A percentile compares a stretch with the other conserved stretches of the same genome.
These are phyloP conservation scores for Talaromyces rugulosus DNA, from an alignment of 2,329 filamentous ascomycete genomes.

Conservation along the genomic window DNA sequence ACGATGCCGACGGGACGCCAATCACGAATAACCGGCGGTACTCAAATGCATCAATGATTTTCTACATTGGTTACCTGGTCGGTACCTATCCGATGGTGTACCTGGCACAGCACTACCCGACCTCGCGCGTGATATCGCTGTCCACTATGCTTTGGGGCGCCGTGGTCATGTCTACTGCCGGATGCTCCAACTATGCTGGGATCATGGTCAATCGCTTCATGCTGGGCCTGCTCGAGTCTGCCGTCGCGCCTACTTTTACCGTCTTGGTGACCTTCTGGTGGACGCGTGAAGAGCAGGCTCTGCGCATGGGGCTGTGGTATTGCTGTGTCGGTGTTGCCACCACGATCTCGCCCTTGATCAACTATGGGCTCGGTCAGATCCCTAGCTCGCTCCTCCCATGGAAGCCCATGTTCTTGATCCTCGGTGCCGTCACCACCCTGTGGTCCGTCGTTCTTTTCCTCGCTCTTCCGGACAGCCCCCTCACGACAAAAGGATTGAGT, in stretches of 20 bases:
- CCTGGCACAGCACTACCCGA: background rate
- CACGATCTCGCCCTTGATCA: background rate
- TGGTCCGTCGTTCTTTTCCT: constrained; percentile 41
- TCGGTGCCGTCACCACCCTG: constrained; percentile 39
- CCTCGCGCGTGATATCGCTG: constrained; percentile 23
- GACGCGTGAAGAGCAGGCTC: constrained; percentile 43
- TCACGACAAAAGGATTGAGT: constrained; percentile 38
- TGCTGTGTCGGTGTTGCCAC: constrained; percentile 29
- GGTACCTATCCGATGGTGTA: constrained; percentile 3
- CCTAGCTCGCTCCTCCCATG: background rate
- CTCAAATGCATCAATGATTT: constrained; percentile 7
- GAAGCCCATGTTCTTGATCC: constrained; percentile 1
- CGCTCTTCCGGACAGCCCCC: constrained; percentile 42
- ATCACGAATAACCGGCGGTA: constrained; percentile 3
- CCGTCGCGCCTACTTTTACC: constrained; percentile 49
- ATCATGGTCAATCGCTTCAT: constrained; percentile 44
- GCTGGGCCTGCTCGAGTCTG: constrained; percentile 46
- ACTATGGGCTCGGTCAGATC: background rate
- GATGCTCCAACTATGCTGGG: constrained; percentile 38
- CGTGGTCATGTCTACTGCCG: constrained; percentile 43
- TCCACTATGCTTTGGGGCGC: constrained; percentile 42
- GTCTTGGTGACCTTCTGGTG: constrained; percentile 52
- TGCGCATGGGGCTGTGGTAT: constrained; percentile 44
- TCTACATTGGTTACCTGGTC: constrained; percentile 7
- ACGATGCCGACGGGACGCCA: background rate